Base-by-base conservation (phyloP, 2,329 filamentous ascomycete species). In the Rugonectria rugulosa region DNA sequence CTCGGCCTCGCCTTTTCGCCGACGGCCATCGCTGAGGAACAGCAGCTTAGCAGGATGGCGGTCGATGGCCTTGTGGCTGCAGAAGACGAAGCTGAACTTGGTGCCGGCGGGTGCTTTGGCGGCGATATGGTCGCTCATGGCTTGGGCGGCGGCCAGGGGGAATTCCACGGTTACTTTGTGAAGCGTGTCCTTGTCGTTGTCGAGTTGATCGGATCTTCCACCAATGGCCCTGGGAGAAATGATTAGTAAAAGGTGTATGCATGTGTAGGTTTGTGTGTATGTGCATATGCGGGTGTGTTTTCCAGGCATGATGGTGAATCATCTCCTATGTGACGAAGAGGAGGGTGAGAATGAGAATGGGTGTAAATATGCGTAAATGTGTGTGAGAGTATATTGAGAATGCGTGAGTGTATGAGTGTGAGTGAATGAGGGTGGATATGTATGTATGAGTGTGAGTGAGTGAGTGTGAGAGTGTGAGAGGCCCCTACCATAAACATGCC, bases 401-500 rank as follows among this genome's bases (percentile, higher is more conserved):
- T n/a, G n/a, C n/a, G n/a, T n/a, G n/a, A n/a, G n/a, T n/a, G n/a
- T n/a, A n/a, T n/a, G n/a, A n/a, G n/a, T n/a, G n/a, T n/a, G n/a
- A n/a, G n/a, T n/a, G n/a, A n/a, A n/a, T n/a, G n/a, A 29, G n/a
- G n/a, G n/a, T n/a, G n/a, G n/a, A n/a, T n/a, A n/a, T n/a, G n/a
- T n/a, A n/a, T n/a, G n/a, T n/a, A 29, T 29, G 8, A 29, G 14
- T 29, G 27, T 8, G 8, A 14, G 27, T 14, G 27, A 29, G 27
- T 29, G 27, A 29, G 14, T 29, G 14, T 29, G 27, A 8, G 14
- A 27, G 29, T n/a, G 14, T 5, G n/a, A 31, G 15, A 9, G 8
- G 14, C 14, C 79, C 78, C 32, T 81, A 87, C 88, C 88, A 90
- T 21, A 90, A 78, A 64, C 84, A 88, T 1, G 81, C 86, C 38